Evolutionary conservation across 352 stramenopile genomes (phyloP).

Genomic region (Phytopythium montanum): DNA sequence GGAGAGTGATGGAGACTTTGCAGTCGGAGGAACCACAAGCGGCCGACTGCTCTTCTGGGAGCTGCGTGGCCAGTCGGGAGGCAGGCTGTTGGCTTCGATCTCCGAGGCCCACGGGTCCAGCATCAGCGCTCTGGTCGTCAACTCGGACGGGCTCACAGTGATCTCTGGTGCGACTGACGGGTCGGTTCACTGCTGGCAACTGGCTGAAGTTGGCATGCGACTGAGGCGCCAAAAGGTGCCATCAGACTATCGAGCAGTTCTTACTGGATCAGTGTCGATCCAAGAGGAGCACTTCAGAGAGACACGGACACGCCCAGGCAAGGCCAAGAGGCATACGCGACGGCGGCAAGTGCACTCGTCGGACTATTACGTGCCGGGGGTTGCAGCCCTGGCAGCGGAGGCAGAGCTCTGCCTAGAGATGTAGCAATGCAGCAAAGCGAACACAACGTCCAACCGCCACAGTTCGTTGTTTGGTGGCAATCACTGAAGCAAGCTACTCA

Average conservation of each 20-base stretch:
- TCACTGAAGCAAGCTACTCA: no score
- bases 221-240: constrained; percentile 1
- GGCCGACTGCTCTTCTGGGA: constrained; percentile 72
- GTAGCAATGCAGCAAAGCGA: constrained; percentile 9
- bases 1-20: constrained; percentile 68
- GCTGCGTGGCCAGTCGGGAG: constrained; percentile 31
- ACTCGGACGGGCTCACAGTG: constrained; percentile 43
- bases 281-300: constrained; percentile 4
- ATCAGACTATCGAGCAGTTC: neutral
- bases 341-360: neutral
- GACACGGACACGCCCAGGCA: neutral
- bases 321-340: neutral
- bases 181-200: constrained; percentile 55
- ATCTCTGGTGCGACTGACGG: constrained; percentile 61
- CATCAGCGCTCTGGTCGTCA: constrained; percentile 60
- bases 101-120: constrained; percentile 53
- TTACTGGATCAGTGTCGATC: constrained; percentile 16
- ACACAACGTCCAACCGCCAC: no score
- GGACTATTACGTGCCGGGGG: constrained; percentile 12
- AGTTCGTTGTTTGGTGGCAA: no score
- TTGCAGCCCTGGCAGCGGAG: constrained; percentile 20
- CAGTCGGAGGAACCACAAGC: constrained; percentile 58
- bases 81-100: constrained; percentile 58
- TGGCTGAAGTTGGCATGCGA: constrained; percentile 16
- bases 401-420: constrained; percentile 31